Conservation (phyloP, 805 yeast species). For the Candida patagonica region DNA sequence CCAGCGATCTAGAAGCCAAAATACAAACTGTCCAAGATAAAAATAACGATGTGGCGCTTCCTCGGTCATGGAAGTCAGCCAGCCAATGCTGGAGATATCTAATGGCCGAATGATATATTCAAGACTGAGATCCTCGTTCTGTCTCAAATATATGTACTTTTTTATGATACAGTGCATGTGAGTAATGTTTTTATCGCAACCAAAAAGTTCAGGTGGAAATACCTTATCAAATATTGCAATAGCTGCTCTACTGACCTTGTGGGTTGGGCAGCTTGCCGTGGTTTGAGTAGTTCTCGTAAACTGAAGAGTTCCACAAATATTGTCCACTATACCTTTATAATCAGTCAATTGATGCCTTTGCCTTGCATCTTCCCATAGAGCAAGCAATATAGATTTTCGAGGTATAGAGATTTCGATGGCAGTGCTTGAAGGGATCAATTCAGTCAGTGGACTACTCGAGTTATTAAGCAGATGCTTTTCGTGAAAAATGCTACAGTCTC, state of each 20-base stretch:
- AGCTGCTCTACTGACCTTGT: neutral
- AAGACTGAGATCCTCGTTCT: slow-evolving; percentile 30
- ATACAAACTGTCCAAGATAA: slow-evolving; percentile 30
- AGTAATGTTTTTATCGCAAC: slow-evolving; percentile 41
- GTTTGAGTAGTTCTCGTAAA: too few relatives aligned
- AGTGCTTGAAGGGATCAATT: neutral
- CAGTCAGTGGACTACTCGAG: neutral
- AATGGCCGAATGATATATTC: slow-evolving; percentile 10
- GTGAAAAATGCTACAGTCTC: neutral
- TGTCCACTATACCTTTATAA: neutral
- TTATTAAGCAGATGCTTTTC: neutral
- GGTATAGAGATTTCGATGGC: neutral
- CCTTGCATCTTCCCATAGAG: neutral
- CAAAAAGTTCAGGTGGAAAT: slow-evolving; percentile 46
- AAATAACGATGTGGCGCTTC: neutral
- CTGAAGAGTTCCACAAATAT: neutral
- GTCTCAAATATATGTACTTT: slow-evolving; percentile 30
- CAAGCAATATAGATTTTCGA: neutral
- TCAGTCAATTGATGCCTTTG: neutral
- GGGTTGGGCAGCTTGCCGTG: neutral
- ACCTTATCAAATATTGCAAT: slow-evolving; percentile 34
- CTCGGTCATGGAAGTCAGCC: neutral
- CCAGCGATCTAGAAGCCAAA: slow-evolving; percentile 48
- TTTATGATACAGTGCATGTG: slow-evolving; percentile 32
- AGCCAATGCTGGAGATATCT: slow-evolving; percentile 1